Percentiles rank a stretch among this genome's conserved stretches.
phyloP scores from a whole-genome alignment of 2,329 filamentous ascomycete genomes.

The Aspergillus proliferans region DNA sequence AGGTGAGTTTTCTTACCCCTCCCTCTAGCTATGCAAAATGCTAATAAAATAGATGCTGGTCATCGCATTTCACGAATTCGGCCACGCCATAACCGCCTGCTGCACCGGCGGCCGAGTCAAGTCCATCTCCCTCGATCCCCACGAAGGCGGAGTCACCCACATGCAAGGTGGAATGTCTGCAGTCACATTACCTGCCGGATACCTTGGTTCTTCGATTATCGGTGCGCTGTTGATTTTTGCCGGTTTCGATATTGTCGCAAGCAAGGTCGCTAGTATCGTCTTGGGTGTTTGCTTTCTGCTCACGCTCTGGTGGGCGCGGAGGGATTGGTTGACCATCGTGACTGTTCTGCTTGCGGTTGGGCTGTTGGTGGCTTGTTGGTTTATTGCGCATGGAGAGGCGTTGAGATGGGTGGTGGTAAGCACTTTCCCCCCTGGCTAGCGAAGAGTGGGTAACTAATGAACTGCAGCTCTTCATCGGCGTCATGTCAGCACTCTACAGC shows the following conservation, averaged over 20 bases:
- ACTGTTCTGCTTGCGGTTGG: constrained; percentile 66
- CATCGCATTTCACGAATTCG: constrained; percentile 75
- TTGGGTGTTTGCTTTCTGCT: constrained; percentile 68
- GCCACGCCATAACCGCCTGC: constrained; percentile 66
- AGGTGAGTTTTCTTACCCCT: constrained; percentile 44
- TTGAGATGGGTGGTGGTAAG: constrained; percentile 63
- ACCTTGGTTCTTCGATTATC: constrained; percentile 70
- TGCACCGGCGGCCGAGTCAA: constrained; percentile 68
- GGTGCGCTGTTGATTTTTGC: constrained; percentile 72
- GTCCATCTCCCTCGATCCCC: constrained; percentile 66
- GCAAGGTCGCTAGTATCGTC: constrained; percentile 69
- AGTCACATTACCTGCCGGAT: constrained; percentile 69
- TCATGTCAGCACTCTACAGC: constrained; percentile 74
- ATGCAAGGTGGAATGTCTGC: constrained; percentile 67
- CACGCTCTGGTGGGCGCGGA: constrained; percentile 76
- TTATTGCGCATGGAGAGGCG: constrained; percentile 68
- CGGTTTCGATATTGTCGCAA: constrained; percentile 74
- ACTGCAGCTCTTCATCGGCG: constrained; percentile 64
- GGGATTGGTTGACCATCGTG: constrained; percentile 68
- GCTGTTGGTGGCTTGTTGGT: constrained; percentile 68
- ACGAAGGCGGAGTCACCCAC: constrained; percentile 71
- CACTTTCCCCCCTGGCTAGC: constrained; percentile 10
- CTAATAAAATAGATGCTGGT: constrained; percentile 60
- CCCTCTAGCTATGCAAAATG: background rate
- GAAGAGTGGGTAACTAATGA: constrained; percentile 3